Base-by-base conservation (phyloP, 495 filamentous ascomycete genomes). In the Echria macrotheca region DNA sequence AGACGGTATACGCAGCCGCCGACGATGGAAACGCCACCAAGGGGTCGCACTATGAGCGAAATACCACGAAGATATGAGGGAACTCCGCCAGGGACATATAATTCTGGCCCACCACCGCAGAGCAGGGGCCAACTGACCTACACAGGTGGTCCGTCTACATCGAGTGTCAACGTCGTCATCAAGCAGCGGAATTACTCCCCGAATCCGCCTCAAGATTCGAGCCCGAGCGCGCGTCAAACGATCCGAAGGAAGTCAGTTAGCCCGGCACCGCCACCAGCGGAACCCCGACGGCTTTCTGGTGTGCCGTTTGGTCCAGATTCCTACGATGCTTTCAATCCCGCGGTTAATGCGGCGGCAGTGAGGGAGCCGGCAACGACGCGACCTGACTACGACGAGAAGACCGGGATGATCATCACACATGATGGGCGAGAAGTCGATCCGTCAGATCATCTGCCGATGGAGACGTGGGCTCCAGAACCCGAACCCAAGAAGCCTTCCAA, bases 401-500 rank as follows among this genome's bases (percentile, higher is more conserved):
- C 67, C 15, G 75, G 72, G 17, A 81, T 82, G 55, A 91, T 96
- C 43, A 84, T 89, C 46, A 87, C 84, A 0, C 82, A 86, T 47
- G 83, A 93, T 64, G 94, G 93, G 11, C 78, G 87, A 24, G 84
- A 91, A 48, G 82, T 97, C 49, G 93, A 97, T 61, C 91, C 89
- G 0, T 91, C 86, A 2, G 93, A 98, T 64, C 89, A 96, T 60
- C 80, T 98, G 0, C 93, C 91, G 0, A 80, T 87, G 37, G 85
- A 91, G 29, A 87, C 83, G 3, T 97, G 90, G 86, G 93, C 93
- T 0, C 93, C 93, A 0, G 90, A 97, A 61, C 91, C 91, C 1
- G 91, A 96, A 57, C 73, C 75, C 19, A 93, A 89, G 65, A 77
- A 73, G 29, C 60, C 72, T 40, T 79, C 77, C 23, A 72, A 80